Percentiles rank a stretch among this genome's conserved stretches.
These are phyloP conservation scores for Sporothrix schenckii DNA, from an alignment of 2,329 filamentous ascomycete genomes.

Conservation along the genomic window DNA sequence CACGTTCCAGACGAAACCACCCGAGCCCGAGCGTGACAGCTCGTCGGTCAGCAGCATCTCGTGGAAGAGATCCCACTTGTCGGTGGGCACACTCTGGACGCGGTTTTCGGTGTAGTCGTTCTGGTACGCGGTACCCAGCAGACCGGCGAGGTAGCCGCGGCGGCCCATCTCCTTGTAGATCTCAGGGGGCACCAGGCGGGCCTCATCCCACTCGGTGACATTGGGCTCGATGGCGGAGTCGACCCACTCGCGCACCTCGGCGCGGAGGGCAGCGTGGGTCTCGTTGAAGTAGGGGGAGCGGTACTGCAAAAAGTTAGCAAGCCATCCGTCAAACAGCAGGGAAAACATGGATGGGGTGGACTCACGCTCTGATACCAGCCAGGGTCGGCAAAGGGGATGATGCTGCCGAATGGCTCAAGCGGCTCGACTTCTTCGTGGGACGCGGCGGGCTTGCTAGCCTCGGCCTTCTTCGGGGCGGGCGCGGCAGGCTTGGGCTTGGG, in stretches of 20 bases:
- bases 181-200: constrained; percentile 80
- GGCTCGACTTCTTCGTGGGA: constrained; percentile 55
- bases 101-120: constrained; percentile 70
- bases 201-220: constrained; percentile 96
- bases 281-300: constrained; percentile 97
- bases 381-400: constrained; percentile 90
- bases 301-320: constrained; percentile 59
- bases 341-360: constrained; percentile 29
- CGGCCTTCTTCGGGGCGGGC: constrained; percentile 43
- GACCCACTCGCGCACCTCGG: constrained; percentile 90
- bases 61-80: constrained; percentile 98
- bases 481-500: constrained; percentile 46
- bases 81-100: constrained; percentile 76
- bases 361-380: constrained; percentile 92
- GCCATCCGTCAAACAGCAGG: background rate
- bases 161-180: constrained; percentile 97
- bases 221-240: constrained; percentile 86
- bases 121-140: constrained; percentile 83
- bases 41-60: constrained; percentile 96
- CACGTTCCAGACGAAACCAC: constrained; percentile 95
- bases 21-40: constrained; percentile 82
- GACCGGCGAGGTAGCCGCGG: constrained; percentile 87
- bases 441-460: constrained; percentile 35
- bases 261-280: constrained; percentile 85
- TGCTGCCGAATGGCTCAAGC: constrained; percentile 79